phyloP scores from a whole-genome alignment of 202 grass and related monocot genomes.

The Carex sylvatica region DNA sequence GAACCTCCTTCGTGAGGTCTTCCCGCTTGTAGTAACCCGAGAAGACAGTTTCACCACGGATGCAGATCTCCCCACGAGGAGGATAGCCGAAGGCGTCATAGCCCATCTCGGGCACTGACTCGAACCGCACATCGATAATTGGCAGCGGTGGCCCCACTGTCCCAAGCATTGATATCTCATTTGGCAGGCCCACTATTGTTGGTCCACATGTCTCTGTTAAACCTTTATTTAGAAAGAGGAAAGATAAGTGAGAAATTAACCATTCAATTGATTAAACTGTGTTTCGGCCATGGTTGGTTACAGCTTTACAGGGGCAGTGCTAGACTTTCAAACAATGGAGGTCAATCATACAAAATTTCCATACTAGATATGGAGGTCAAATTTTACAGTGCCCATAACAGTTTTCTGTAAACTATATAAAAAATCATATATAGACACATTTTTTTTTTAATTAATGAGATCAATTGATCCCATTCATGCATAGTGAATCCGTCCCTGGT shows the following conservation, averaged over 20 bases:
- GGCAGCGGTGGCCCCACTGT: constrained; percentile 80
- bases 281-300: too few relatives aligned
- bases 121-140: constrained; percentile 52
- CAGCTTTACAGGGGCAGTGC: too few relatives aligned
- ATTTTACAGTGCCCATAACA: too few relatives aligned
- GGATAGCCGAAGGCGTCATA: constrained; percentile 58
- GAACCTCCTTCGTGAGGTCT: constrained; percentile 80
- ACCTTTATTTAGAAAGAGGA: constrained; percentile 35
- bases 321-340: too few relatives aligned
- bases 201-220: constrained; percentile 82
- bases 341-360: too few relatives aligned
- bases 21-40: constrained; percentile 81
- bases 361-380: too few relatives aligned
- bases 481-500: too few relatives aligned
- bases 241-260: neutral
- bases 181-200: constrained; percentile 67
- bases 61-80: constrained; percentile 83
- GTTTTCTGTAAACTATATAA: too few relatives aligned
- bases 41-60: constrained; percentile 74
- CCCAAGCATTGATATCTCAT: constrained; percentile 86
- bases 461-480: too few relatives aligned
- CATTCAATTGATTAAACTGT: neutral
- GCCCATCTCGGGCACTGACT: constrained; percentile 84
- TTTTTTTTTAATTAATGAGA: too few relatives aligned
- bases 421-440: too few relatives aligned